These are phyloP conservation scores for Cercospora nicotianae DNA, from an alignment of 2,329 filamentous ascomycete genomes.

Conservation along the genomic window DNA sequence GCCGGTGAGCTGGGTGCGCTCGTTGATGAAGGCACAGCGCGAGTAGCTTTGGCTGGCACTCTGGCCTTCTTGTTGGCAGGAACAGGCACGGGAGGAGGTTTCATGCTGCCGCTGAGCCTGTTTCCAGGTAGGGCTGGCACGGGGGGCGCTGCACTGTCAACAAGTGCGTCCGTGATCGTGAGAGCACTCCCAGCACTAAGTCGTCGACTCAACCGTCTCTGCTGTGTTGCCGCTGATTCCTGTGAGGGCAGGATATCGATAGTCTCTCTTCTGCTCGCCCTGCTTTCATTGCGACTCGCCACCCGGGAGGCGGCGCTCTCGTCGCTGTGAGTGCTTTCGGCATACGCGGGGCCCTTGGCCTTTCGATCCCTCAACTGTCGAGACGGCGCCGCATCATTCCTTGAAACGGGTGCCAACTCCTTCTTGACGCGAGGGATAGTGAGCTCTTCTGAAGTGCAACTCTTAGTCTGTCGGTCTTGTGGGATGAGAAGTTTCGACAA, in stretches of 20 bases:
- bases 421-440: constrained; percentile 51
- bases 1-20: constrained; percentile 43
- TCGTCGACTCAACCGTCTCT: constrained; percentile 32
- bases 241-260: constrained; percentile 41
- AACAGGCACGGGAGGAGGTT: constrained; percentile 31
- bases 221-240: constrained; percentile 32
- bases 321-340: constrained; percentile 32
- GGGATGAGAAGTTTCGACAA: constrained; percentile 82
- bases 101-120: constrained; percentile 33
- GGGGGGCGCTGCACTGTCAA: constrained; percentile 24
- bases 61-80: constrained; percentile 32
- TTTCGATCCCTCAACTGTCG: constrained; percentile 61
- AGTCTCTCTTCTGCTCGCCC: constrained; percentile 38
- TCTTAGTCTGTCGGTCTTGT: constrained; percentile 68
- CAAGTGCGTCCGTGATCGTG: constrained; percentile 30
- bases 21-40: constrained; percentile 12
- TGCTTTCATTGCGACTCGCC: constrained; percentile 27
- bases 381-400: constrained; percentile 47
- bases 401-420: constrained; percentile 58
- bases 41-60: constrained; percentile 26
- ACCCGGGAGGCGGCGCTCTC: constrained; percentile 28
- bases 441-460: constrained; percentile 76
- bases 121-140: constrained; percentile 27
- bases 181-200: constrained; percentile 37
- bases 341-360: constrained; percentile 26